Base-by-base conservation (phyloP, 352 stramenopile species). In the Globisporangium emineosum region DNA sequence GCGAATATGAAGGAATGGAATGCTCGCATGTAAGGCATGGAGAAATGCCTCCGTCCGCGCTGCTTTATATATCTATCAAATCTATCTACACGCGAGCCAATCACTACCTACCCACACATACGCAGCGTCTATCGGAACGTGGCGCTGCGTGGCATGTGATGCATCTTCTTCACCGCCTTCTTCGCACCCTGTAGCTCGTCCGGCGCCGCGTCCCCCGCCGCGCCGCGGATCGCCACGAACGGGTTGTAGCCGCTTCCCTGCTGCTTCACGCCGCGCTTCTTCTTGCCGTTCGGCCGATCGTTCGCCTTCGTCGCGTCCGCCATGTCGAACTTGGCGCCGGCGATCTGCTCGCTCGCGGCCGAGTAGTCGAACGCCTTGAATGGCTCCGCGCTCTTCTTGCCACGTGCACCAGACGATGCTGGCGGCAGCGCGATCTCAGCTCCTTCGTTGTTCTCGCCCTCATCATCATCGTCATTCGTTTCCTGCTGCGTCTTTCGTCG, bases 71-170 rank as follows among this genome's bases (percentile, higher is more conserved):
- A 56, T 56, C 50, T 56, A 56, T 56, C 49, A 55, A 23, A 47
- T 21, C 17, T 47, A 47, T 47, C 17, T 47, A 47, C 40, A 47
- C 40, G 40, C 40, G 40, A 47, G 40, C 17, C 40, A 47, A 21
- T 17, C 40, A 7, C 42, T 62, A 69, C 64, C 53, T n/a, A 64
- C 45, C 49, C 30, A 19, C 3, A 19, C 54, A 17, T 33, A 17
- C 37, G 13, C 54, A 19, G 15, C 19, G 9, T 52, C 66, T 93
- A 95, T 79, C 79, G 77, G 69, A 92, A 94, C 30, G 84, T 95
- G 63, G 87, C 83, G 64, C 85, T 95, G 67, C 85, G 80, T 15
- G 87, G 83, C 76, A 91, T 90, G 72, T 94, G 84, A 65, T 93
- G 83, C 73, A 85, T 81, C 69, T 88, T 91, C 72, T 93, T 94